Evolutionary conservation across 1,139 yeast species (phyloP).

Genomic region (Saccharomyces hybrid): DNA sequence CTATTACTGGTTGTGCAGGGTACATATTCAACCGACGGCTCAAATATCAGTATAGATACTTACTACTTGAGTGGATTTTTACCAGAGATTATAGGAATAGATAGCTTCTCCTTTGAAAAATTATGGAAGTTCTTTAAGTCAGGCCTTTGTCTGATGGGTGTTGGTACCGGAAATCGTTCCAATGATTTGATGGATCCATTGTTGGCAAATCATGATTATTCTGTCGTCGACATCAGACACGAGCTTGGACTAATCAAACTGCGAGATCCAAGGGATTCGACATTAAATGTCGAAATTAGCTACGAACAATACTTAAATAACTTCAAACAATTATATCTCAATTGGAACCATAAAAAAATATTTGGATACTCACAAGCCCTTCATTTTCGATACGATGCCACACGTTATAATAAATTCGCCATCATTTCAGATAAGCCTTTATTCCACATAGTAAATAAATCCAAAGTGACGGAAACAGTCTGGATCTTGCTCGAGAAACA

Average conservation of each 20-base stretch:
- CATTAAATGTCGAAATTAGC: conserved; percentile 27
- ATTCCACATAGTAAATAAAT: conserved; percentile 37
- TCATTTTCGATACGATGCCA: conserved; percentile 35
- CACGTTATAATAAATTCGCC: conserved; percentile 11
- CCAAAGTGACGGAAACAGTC: conserved; percentile 31
- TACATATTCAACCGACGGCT: conserved; percentile 63
- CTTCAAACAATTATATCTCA: conserved; percentile 54
- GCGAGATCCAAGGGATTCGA: conserved; percentile 49
- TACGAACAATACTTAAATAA: conserved; percentile 36
- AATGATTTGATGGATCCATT: conserved; percentile 28
- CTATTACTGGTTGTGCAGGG: conserved; percentile 53
- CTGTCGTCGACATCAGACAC: conserved; percentile 37
- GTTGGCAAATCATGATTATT: conserved; percentile 64
- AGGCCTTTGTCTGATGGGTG: conserved; percentile 42
- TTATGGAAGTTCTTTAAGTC: conserved; percentile 35
- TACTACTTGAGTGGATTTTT: conserved; percentile 62
- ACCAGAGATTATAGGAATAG: conserved; percentile 50
- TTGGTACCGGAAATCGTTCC: conserved; percentile 55
- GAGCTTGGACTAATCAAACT: conserved; percentile 31
- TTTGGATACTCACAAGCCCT: conserved; percentile 31
- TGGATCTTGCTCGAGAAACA: conserved; percentile 45
- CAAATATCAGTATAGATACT: conserved; percentile 73
- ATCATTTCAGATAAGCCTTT: conserved; percentile 42
- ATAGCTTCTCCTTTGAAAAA: conserved; percentile 24
- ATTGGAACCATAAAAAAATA: conserved; percentile 48